A percentile compares a stretch with the other conserved stretches of the same genome.
Conservation (phyloP, 2,329 filamentous ascomycete genomes). For the Cercospora zeina region DNA sequence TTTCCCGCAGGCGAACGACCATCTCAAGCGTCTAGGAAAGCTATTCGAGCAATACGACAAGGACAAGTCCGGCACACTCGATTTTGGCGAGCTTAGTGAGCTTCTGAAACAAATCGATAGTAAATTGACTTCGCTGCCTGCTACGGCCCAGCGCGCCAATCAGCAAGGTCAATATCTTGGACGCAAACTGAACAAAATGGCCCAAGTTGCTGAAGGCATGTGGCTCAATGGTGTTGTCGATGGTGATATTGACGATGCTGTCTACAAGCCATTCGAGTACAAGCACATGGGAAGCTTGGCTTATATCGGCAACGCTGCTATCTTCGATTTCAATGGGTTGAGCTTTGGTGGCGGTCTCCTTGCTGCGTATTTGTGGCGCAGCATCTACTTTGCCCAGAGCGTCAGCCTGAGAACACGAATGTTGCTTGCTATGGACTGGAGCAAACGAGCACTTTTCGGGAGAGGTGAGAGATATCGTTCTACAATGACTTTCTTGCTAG, state of each 20-base stretch:
- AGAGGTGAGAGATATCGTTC: conserved; percentile 66
- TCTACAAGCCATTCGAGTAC: conserved; percentile 95
- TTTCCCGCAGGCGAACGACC: conserved; percentile 86
- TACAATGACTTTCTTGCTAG: conserved; percentile 10
- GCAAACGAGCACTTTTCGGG: conserved; percentile 92
- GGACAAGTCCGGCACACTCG: conserved; percentile 87
- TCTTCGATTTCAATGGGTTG: conserved; percentile 85
- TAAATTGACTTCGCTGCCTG: conserved; percentile 90
- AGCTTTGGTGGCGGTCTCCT: conserved; percentile 79
- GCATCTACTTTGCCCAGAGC: conserved; percentile 95
- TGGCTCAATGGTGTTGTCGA: conserved; percentile 77
- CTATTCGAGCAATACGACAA: conserved; percentile 91
- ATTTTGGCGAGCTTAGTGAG: conserved; percentile 88
- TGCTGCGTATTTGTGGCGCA: conserved; percentile 94
- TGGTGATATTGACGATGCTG: conserved; percentile 85
- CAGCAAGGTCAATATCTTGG: conserved; percentile 94
- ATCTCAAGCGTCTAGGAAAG: conserved; percentile 84
- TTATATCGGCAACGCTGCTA: conserved; percentile 92
- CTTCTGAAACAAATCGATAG: conserved; percentile 88
- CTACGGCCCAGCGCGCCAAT: conserved; percentile 92
- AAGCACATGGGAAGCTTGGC: conserved; percentile 86
- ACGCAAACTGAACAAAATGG: conserved; percentile 89
- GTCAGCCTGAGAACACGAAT: conserved; percentile 88
- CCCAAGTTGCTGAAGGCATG: conserved; percentile 73
- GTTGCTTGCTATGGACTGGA: conserved; percentile 96